phyloP scores from a whole-genome alignment of 2,329 filamentous ascomycete species.

The Cordyceps tenuipes region DNA sequence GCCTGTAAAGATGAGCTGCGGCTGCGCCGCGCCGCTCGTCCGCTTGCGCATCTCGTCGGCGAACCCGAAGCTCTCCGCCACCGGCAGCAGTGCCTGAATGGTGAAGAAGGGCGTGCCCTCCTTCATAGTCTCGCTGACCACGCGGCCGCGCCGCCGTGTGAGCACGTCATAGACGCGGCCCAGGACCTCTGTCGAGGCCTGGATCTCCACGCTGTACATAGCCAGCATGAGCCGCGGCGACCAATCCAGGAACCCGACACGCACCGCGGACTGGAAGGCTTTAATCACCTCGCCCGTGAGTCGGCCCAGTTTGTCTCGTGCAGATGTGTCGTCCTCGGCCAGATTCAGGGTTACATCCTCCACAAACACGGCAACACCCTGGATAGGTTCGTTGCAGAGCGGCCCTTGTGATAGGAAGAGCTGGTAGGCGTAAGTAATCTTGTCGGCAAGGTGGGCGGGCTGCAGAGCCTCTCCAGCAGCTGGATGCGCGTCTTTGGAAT shows the following conservation, averaged over 20 bases:
- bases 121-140: slow-evolving; percentile 85
- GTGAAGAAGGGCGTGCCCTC: slow-evolving; percentile 96
- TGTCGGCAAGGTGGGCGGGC: slow-evolving; percentile 72
- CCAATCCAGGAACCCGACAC: slow-evolving; percentile 88
- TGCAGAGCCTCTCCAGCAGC: slow-evolving; percentile 42
- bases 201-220: slow-evolving; percentile 97
- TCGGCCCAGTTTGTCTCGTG: slow-evolving; percentile 61
- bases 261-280: slow-evolving; percentile 74
- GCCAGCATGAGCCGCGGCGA: slow-evolving; percentile 88
- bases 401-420: slow-evolving; percentile 83
- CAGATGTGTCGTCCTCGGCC: slow-evolving; percentile 45
- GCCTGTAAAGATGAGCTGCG: slow-evolving; percentile 87
- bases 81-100: slow-evolving; percentile 78
- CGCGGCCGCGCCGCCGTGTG: slow-evolving; percentile 82
- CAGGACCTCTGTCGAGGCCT: slow-evolving; percentile 90
- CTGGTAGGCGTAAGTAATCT: slow-evolving; percentile 89
- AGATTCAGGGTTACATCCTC: slow-evolving; percentile 64
- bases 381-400: slow-evolving; percentile 84
- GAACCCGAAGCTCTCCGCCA: slow-evolving; percentile 94
- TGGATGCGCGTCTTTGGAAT: slow-evolving; percentile 24
- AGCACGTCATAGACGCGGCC: slow-evolving; percentile 96
- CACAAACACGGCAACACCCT: slow-evolving; percentile 84
- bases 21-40: slow-evolving; percentile 81
- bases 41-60: slow-evolving; percentile 93
- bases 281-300: slow-evolving; percentile 92